Evolutionary conservation across 352 stramenopile genomes (phyloP), one percentile per base, ranked within the genome.

Genomic region (Peronospora farinosa): DNA sequence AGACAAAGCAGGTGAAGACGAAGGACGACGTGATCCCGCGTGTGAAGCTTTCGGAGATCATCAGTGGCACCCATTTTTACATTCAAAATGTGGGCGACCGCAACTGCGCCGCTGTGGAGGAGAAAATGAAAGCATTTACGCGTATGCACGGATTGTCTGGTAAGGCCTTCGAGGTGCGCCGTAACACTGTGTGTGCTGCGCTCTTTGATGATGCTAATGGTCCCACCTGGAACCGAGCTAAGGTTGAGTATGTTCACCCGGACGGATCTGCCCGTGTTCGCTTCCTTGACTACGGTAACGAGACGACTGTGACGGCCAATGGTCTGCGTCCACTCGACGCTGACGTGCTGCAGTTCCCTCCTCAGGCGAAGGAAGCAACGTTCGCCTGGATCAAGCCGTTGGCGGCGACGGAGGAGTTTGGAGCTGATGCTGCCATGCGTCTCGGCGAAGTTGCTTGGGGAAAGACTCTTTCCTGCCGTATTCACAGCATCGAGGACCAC

Each of bases 221-320:
- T 5, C 87, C 84, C 15, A 61, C 86, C 25, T 98, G 95, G 95
- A 98, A 98, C 76, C 88, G 95, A 49, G 94, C 83, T 11, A 95
- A 95, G 47, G 72, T 98, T 33, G 82, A 93, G 54, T 77, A 77
- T 42, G 65, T 90, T 35, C 55, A 86, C 49, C 45, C 67, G 2
- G 72, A 91, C 33, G 76, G 72, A 31, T 76, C 67, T 5, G 74
- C 66, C 1, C 82, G 79, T 39, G 82, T 98, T 43, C 78, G 93
- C 11, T 98, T 97, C 65, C 78, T 99, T 28, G 96, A 99, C 83
- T 97, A 98, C 56, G 96, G 96, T 52, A 98, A 98, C 63, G 71
- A 88, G 13, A 80, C 78, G 8, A 92, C 95, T 1, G 60, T 97
- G 39, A 63, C 84, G 3, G 61, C 81, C 17, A 91, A 73, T 53